phyloP scores from a whole-genome alignment of 2,329 filamentous ascomycete species.

The Hymenoscyphus albidus region DNA sequence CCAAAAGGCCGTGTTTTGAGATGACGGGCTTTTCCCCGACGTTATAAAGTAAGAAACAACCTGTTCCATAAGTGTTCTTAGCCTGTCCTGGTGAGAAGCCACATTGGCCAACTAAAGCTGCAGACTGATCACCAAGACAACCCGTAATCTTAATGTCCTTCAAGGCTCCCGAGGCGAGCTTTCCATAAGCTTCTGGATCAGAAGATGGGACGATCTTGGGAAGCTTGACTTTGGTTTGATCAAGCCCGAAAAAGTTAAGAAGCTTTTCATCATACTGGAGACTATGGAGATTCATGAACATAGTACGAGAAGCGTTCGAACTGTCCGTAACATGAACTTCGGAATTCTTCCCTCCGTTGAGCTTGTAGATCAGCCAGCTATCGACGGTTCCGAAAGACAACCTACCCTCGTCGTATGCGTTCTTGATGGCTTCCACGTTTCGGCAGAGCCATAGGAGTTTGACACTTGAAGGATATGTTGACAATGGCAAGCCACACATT shows the following conservation, averaged over 20 bases:
- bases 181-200: slow-evolving; percentile 64
- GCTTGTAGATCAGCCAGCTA: slow-evolving; percentile 74
- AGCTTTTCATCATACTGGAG: slow-evolving; percentile 71
- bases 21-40: slow-evolving; percentile 76
- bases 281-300: slow-evolving; percentile 81
- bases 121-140: slow-evolving; percentile 77
- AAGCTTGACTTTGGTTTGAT: slow-evolving; percentile 64
- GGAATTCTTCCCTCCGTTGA: slow-evolving; percentile 65
- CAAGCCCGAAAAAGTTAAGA: slow-evolving; percentile 70
- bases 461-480: slow-evolving; percentile 75
- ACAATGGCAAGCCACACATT: slow-evolving; percentile 72
- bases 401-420: slow-evolving; percentile 67
- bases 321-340: slow-evolving; percentile 72
- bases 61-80: slow-evolving; percentile 85
- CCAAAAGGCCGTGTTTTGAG: slow-evolving; percentile 70
- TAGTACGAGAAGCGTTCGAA: slow-evolving; percentile 79
- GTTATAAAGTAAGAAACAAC: slow-evolving; percentile 81
- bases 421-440: slow-evolving; percentile 61
- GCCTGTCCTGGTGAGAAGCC: slow-evolving; percentile 72
- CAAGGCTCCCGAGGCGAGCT: slow-evolving; percentile 56
- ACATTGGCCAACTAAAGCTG: slow-evolving; percentile 75
- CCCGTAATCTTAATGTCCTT: slow-evolving; percentile 69
- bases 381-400: slow-evolving; percentile 79
- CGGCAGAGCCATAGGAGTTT: slow-evolving; percentile 76
- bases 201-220: slow-evolving; percentile 77